A percentile compares a stretch with the other conserved stretches of the same genome.
These are phyloP conservation scores for Verticillium dahliae DNA, from an alignment of 2,329 filamentous ascomycete species.

Conservation along the genomic window DNA sequence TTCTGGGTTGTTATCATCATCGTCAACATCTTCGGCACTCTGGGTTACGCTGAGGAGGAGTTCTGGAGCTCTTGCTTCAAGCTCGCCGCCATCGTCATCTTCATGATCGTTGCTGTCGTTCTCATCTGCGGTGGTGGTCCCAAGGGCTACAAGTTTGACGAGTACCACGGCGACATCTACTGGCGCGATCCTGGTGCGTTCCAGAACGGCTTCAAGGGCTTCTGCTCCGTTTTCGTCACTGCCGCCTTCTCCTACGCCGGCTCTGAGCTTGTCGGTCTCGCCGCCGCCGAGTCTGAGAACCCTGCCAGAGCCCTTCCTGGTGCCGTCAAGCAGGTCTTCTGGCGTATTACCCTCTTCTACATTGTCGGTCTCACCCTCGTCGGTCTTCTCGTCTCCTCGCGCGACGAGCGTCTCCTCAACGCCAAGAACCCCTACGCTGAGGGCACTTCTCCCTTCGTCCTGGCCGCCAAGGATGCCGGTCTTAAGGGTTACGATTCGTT, in stretches of 20 bases:
- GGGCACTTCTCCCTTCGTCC: conserved; percentile 12
- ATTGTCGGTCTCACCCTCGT: conserved; percentile 42
- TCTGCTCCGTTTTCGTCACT: conserved; percentile 63
- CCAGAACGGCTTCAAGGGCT: conserved; percentile 63
- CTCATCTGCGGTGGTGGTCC: conserved; percentile 53
- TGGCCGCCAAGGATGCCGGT: conserved; percentile 26
- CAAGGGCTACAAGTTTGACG: conserved; percentile 28
- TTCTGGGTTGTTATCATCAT: conserved; percentile 42
- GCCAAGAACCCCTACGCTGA: conserved; percentile 36
- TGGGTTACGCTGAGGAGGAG: conserved; percentile 49
- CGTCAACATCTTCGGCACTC: conserved; percentile 49
- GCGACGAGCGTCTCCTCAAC: conserved; percentile 35
- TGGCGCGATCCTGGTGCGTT: conserved; percentile 46
- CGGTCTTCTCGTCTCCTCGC: conserved; percentile 35
- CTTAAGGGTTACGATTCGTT: conserved; percentile 41
- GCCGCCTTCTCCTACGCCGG: conserved; percentile 64
- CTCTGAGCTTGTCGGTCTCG: conserved; percentile 63
- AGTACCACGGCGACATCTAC: conserved; percentile 34
- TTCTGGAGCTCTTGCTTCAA: conserved; percentile 51
- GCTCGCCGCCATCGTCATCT: conserved; percentile 49
- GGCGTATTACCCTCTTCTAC: conserved; percentile 47
- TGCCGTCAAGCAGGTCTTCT: conserved; percentile 69
- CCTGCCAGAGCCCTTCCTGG: conserved; percentile 66
- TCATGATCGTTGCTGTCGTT: conserved; percentile 55
- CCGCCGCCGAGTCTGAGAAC: conserved; percentile 61